Evolutionary conservation across 1,139 yeast genomes (phyloP).

Genomic region (Chernovozyma aurita): DNA sequence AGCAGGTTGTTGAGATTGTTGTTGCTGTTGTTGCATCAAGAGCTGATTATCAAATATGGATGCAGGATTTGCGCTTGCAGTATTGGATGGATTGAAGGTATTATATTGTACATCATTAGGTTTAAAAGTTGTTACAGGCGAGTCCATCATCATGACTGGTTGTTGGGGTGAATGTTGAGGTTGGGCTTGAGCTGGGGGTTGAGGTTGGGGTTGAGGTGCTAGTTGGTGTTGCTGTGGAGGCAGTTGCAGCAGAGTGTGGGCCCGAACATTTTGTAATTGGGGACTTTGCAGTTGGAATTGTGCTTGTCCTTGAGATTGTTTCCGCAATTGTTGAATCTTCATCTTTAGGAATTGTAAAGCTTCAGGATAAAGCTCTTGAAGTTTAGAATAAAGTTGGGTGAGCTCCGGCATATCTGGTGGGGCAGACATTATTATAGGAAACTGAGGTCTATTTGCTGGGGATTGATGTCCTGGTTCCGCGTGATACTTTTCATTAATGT

Average conservation of each 20-base stretch:
- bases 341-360: conserved; percentile 46
- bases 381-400: conserved; percentile 38
- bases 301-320: conserved; percentile 8
- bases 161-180: neutral
- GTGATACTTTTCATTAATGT: conserved; percentile 49
- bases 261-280: conserved; percentile 2
- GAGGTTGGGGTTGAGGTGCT: conserved; percentile 1
- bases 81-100: neutral
- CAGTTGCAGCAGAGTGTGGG: conserved; percentile 1
- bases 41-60: conserved; percentile 2
- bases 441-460: conserved; percentile 32
- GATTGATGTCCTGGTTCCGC: conserved; percentile 23
- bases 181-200: neutral
- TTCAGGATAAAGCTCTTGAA: conserved; percentile 54
- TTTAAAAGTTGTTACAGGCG: conserved; percentile 1
- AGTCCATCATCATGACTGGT: conserved; percentile 1
- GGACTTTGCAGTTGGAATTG: conserved; percentile 9
- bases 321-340: conserved; percentile 42
- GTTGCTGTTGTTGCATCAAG: conserved; percentile 4
- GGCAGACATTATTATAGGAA: conserved; percentile 50
- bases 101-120: neutral
- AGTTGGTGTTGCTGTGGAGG: conserved; percentile 4
- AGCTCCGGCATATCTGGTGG: conserved; percentile 57
- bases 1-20: conserved; percentile 2
- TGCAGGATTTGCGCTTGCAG: neutral